phyloP scores from a whole-genome alignment of 352 stramenopile species.

The Phytopythium sindhum region DNA sequence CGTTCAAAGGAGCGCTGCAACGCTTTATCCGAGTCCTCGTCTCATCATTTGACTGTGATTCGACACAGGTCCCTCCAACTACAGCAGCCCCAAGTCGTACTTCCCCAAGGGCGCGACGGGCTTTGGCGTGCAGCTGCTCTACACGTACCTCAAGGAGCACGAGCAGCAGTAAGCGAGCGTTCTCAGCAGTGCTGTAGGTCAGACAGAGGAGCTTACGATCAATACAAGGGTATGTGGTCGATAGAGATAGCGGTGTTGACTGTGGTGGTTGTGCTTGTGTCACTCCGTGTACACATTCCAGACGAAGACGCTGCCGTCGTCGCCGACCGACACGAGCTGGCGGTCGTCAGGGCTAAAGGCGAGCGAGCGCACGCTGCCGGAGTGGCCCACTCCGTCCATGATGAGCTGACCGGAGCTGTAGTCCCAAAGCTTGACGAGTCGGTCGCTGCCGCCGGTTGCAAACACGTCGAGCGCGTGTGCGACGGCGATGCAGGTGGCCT shows the following conservation, averaged over 20 bases:
- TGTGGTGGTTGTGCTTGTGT: not conserved
- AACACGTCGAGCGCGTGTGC: constrained; percentile 82
- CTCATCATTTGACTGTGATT: constrained; percentile 1
- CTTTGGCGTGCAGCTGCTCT: constrained; percentile 87
- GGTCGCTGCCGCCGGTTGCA: constrained; percentile 84
- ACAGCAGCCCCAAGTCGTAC: constrained; percentile 78
- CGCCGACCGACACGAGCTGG: constrained; percentile 88
- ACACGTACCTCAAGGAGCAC: constrained; percentile 81
- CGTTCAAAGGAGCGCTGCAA: not conserved
- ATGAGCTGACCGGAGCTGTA: constrained; percentile 52
- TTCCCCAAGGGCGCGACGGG: constrained; percentile 84
- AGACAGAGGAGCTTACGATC: not conserved
- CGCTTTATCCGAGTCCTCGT: not conserved
- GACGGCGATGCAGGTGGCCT: constrained; percentile 88
- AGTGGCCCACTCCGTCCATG: constrained; percentile 78
- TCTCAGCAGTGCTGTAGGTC: too few species aligned
- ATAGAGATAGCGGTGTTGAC: constrained; percentile 11
- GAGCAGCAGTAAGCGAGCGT: constrained; percentile 29
- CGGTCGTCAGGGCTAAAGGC: constrained; percentile 90
- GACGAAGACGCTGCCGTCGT: constrained; percentile 91
- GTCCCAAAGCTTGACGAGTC: constrained; percentile 89
- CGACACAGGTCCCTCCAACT: constrained; percentile 55
- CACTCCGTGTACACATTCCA: constrained; percentile 88
- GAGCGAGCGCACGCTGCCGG: constrained; percentile 62
- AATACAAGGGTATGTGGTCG: not conserved